phyloP scores from a whole-genome alignment of 805 yeast genomes.

The Wickerhamomyces alni region DNA sequence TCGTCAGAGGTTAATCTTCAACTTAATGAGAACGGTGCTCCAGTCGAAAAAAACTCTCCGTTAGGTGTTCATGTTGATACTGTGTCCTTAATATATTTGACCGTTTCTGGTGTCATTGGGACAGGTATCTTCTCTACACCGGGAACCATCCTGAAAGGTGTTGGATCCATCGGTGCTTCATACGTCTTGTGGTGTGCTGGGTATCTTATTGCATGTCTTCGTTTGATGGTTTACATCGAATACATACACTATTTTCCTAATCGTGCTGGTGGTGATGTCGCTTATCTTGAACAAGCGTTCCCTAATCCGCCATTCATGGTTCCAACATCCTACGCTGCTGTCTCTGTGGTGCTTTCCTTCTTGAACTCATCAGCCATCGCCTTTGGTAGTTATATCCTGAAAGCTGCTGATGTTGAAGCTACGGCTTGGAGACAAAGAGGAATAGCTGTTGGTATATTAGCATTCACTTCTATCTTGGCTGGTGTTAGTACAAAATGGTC shows the following conservation, averaged over 20 bases:
- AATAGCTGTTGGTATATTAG: constrained; percentile 28
- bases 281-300: constrained; percentile 33
- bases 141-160: constrained; percentile 35
- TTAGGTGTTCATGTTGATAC: constrained; percentile 38
- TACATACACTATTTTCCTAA: constrained; percentile 33
- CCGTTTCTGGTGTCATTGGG: constrained; percentile 49
- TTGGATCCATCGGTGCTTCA: constrained; percentile 38
- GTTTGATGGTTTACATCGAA: constrained; percentile 34
- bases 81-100: constrained; percentile 46
- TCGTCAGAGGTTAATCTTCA: background rate
- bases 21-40: constrained; percentile 29
- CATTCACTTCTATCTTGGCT: constrained; percentile 29
- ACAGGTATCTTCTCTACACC: constrained; percentile 56
- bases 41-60: constrained; percentile 34
- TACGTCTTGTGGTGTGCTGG: constrained; percentile 40
- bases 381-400: constrained; percentile 28
- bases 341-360: constrained; percentile 31
- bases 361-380: constrained; percentile 32
- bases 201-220: constrained; percentile 32
- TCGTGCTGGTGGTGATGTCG: constrained; percentile 34
- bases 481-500: constrained; percentile 25
- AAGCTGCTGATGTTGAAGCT: constrained; percentile 27
- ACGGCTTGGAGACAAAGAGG: constrained; percentile 48
- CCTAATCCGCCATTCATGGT: constrained; percentile 30
- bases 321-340: constrained; percentile 34